Percentiles rank a stretch among this genome's conserved stretches.
Evolutionary conservation across 768 basidiomycete species (phyloP).

Genomic region (Neoboletus magnificus): DNA sequence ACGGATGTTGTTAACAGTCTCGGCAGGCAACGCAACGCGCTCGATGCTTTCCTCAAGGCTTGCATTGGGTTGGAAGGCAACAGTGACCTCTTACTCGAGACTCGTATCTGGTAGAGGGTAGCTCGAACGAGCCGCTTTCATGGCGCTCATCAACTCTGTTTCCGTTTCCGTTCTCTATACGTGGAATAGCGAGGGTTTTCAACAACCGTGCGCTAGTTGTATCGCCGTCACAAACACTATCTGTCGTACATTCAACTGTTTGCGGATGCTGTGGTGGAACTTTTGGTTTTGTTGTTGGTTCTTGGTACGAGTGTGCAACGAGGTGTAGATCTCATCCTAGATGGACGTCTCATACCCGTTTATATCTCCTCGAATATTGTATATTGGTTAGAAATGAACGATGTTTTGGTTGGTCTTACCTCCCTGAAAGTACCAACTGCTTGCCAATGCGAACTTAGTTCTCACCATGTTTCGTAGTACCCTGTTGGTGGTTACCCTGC

Average conservation of each 20-base stretch:
- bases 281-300: no score
- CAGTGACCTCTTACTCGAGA: constrained; percentile 82
- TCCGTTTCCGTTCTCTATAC: not conserved
- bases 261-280: not conserved
- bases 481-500: no score
- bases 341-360: no score
- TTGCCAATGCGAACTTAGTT: no score
- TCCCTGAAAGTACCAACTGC: no score
- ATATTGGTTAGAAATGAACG: no score
- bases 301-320: no score
- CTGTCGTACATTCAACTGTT: constrained; percentile 18
- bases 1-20: constrained; percentile 94
- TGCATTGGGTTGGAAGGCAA: constrained; percentile 84
- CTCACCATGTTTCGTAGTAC: no score
- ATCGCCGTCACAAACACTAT: not conserved
- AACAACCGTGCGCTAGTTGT: constrained; percentile 13
- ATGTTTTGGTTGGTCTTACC: no score
- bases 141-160: not conserved
- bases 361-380: no score
- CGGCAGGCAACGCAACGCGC: constrained; percentile 90
- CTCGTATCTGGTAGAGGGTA: constrained; percentile 75
- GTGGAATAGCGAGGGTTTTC: constrained; percentile 12
- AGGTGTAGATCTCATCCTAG: no score
- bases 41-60: constrained; percentile 92
- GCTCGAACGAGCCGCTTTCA: no score